Evolutionary conservation across 495 filamentous ascomycete genomes (phyloP).

Genomic region (Pseudotulostoma volvatum): DNA sequence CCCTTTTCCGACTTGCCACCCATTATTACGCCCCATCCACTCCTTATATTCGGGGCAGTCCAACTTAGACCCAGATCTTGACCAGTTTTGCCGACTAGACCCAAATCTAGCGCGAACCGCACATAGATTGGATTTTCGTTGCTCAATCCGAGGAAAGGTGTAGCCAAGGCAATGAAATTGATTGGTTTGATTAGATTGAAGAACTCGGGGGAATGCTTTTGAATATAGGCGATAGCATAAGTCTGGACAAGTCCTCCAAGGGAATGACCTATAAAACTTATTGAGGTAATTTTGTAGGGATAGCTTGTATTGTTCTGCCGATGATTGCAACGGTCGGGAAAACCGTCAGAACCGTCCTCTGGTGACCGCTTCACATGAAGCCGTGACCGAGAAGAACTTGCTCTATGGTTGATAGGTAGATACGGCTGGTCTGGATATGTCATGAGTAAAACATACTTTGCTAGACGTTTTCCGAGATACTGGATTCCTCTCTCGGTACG

Average conservation of each 20-base stretch:
- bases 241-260: conserved; percentile 83
- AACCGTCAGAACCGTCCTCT: background rate
- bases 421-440: conserved; percentile 87
- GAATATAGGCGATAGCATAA: conserved; percentile 93
- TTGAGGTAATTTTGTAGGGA: conserved; percentile 77
- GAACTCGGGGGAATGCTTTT: conserved; percentile 85
- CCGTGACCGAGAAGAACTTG: conserved; percentile 21
- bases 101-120: conserved; percentile 91
- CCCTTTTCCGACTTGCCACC: conserved; percentile 49
- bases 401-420: conserved; percentile 46
- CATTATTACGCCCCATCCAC: conserved; percentile 70
- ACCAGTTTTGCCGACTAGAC: conserved; percentile 83
- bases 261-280: conserved; percentile 90
- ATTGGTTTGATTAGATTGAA: conserved; percentile 76
- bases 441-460: conserved; percentile 75
- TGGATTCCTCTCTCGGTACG: conserved; percentile 91
- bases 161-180: conserved; percentile 86
- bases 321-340: conserved; percentile 4
- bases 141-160: conserved; percentile 81
- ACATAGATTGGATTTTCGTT: conserved; percentile 97
- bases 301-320: conserved; percentile 24
- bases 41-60: conserved; percentile 71
- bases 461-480: conserved; percentile 85
- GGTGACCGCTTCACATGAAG: conserved; percentile 4
- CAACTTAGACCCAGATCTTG: conserved; percentile 91